These are phyloP conservation scores for Cystoisospora suis DNA, from an alignment of 169 alveolate genomes.

Conservation along the genomic window DNA sequence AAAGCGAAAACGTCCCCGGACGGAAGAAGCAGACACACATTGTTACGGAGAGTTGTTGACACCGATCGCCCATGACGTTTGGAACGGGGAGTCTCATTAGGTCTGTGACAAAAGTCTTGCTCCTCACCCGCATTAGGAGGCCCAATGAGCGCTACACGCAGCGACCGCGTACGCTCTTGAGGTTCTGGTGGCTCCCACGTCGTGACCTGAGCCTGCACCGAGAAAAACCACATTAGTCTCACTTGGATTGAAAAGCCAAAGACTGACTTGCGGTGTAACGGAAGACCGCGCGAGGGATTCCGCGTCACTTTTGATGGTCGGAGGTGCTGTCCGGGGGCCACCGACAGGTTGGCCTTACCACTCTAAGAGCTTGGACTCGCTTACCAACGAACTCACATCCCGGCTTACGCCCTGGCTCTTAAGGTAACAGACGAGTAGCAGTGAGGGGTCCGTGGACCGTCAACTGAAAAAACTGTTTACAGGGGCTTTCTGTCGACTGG, in stretches of 20 bases:
- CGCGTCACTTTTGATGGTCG: not conserved
- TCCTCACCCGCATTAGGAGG: constrained; percentile 83
- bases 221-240: not conserved
- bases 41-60: not conserved
- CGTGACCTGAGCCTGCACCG: constrained; percentile 64
- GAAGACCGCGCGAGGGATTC: not conserved
- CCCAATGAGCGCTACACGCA: constrained; percentile 79
- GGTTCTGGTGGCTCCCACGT: constrained; percentile 67
- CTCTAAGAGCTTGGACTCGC: not conserved
- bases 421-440: no score
- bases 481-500: no score
- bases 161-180: constrained; percentile 58
- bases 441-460: no score
- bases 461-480: no score
- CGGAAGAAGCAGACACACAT: not conserved
- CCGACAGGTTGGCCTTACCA: not conserved
- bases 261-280: not conserved
- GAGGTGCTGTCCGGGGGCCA: not conserved
- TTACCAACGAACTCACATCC: no score
- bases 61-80: not conserved
- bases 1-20: no score
- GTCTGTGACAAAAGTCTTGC: not conserved
- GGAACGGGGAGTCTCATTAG: not conserved
- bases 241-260: not conserved
- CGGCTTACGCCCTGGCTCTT: no score